Percentiles rank a stretch among this genome's conserved stretches.
Evolutionary conservation across 192 early-diverging fungal genomes (phyloP).

Genomic region (Coemansia asiatica): DNA sequence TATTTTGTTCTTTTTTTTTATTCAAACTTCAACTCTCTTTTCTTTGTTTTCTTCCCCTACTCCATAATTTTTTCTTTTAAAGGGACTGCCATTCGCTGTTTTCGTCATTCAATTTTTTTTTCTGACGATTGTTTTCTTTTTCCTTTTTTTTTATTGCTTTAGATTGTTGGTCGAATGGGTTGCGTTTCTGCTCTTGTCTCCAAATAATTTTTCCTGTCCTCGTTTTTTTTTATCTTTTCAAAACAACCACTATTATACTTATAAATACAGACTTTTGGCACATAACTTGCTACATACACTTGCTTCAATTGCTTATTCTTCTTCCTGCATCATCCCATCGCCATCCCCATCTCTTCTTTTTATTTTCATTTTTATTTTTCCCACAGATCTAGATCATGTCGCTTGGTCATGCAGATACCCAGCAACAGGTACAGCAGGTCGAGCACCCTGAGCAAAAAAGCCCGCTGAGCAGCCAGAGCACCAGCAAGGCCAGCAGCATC

Average conservation of each 20-base stretch:
- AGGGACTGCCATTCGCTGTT: no score
- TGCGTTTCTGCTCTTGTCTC: neutral
- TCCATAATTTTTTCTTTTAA: neutral
- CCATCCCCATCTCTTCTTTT: neutral
- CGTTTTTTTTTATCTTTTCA: neutral
- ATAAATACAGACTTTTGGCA: no score
- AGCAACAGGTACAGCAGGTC: conserved; percentile 2
- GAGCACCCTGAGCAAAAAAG: conserved; percentile 4
- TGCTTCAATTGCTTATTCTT: neutral
- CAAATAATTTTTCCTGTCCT: neutral
- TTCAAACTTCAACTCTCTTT: neutral
- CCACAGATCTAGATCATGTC: conserved; percentile 2
- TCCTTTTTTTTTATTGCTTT: neutral
- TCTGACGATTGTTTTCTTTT: neutral
- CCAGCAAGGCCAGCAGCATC: conserved; percentile 13
- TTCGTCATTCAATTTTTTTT: neutral
- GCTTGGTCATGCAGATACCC: conserved; percentile 4
- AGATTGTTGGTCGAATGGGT: neutral
- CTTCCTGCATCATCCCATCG: neutral
- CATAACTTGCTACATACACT: no score
- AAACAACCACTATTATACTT: no score
- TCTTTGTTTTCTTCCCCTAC: neutral
- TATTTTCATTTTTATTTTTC: neutral
- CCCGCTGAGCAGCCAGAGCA: conserved; percentile 4
- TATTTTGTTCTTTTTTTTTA: neutral